Evolutionary conservation across 805 yeast genomes (phyloP).

Genomic region (Saturnispora sanitii): DNA sequence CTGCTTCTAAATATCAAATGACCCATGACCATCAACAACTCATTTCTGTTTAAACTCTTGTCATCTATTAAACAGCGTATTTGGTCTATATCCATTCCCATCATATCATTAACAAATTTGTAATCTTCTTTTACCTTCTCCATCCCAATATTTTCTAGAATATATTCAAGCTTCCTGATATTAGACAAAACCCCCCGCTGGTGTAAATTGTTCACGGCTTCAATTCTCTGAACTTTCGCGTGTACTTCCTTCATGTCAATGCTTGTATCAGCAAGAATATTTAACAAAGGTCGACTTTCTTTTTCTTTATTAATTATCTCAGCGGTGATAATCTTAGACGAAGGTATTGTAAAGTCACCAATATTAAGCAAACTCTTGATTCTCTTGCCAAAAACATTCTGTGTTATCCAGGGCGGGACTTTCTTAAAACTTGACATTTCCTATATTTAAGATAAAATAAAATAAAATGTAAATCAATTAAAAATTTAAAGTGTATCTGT

Average conservation of each 20-base stretch:
- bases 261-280: conserved; percentile 2
- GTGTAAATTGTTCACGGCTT: background rate
- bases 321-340: no score
- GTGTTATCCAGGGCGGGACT: no score
- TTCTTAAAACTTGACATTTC: no score
- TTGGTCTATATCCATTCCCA: background rate
- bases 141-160: conserved; percentile 7
- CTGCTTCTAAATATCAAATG: conserved; percentile 15
- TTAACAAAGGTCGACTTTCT: background rate
- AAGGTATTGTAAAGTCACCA: no score
- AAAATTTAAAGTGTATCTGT: background rate
- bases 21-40: conserved; percentile 15
- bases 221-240: conserved; percentile 5
- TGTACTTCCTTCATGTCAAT: conserved; percentile 3
- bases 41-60: conserved; percentile 7
- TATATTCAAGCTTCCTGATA: background rate
- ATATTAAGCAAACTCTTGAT: no score
- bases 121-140: background rate
- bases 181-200: background rate
- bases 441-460: no score
- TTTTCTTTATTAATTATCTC: background rate
- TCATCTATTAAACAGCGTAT: background rate
- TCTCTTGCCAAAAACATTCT: no score
- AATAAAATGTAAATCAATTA: background rate
- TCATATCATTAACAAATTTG: conserved; percentile 4